These are phyloP conservation scores for Breynia disticha DNA, from an alignment of 441 rosid species.

Conservation along the genomic window DNA sequence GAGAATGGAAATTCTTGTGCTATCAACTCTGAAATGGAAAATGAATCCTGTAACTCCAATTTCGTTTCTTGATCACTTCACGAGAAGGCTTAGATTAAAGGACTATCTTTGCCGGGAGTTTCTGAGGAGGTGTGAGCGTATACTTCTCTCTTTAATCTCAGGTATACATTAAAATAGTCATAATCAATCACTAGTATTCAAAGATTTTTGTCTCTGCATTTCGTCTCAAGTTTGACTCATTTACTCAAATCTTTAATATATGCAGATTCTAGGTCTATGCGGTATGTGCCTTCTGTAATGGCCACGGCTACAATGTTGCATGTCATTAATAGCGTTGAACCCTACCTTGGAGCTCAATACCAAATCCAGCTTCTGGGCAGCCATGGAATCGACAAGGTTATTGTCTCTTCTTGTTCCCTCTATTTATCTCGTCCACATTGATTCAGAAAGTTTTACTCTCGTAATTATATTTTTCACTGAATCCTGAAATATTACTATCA, in stretches of 20 bases:
- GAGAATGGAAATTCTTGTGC: slow-evolving; percentile 66
- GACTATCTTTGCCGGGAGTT: slow-evolving; percentile 40
- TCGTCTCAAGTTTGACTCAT: background rate
- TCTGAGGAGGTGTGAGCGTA: slow-evolving; percentile 36
- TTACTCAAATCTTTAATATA: background rate
- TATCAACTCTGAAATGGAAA: slow-evolving; percentile 64
- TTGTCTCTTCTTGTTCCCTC: background rate
- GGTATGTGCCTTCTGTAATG: slow-evolving; percentile 47
- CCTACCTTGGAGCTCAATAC: slow-evolving; percentile 29
- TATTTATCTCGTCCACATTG: background rate
- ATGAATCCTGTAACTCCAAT: slow-evolving; percentile 67
- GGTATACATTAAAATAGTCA: slow-evolving; percentile 20
- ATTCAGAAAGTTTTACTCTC: background rate
- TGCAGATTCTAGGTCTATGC: slow-evolving; percentile 44
- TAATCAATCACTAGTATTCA: background rate
- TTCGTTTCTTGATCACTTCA: slow-evolving; percentile 49
- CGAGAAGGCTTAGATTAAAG: slow-evolving; percentile 51
- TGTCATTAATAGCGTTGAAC: slow-evolving; percentile 29
- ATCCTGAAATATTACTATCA: background rate
- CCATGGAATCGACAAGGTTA: slow-evolving; percentile 38
- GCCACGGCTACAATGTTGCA: slow-evolving; percentile 55
- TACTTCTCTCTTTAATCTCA: slow-evolving; percentile 34
- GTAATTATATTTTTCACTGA: background rate
- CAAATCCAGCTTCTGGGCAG: slow-evolving; percentile 32
- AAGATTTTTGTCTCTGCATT: background rate